A percentile compares a stretch with the other conserved stretches of the same genome.
Conservation (phyloP, 768 basidiomycete species). For the Imleria badia region DNA sequence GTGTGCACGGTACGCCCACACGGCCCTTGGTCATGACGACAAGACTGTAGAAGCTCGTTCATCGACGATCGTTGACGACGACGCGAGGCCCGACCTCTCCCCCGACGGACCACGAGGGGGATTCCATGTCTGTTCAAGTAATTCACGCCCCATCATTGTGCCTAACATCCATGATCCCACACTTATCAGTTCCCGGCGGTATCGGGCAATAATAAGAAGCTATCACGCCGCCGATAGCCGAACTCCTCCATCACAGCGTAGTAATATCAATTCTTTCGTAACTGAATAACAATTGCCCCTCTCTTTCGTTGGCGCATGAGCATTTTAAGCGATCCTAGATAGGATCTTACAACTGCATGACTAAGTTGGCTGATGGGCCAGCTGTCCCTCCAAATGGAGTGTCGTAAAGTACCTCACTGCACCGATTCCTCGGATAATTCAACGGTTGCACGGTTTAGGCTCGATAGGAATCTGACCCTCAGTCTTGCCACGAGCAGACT, state of each 20-base stretch:
- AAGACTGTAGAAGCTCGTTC: neutral
- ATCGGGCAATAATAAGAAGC: neutral
- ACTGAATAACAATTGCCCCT: neutral
- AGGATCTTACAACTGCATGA: neutral
- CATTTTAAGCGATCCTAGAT: neutral
- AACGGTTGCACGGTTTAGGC: constrained; percentile 8
- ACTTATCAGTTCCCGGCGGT: constrained; percentile 6
- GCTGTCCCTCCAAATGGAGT: neutral
- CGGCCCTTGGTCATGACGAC: constrained; percentile 3
- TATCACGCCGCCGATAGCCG: constrained; percentile 6
- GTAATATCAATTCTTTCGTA: neutral
- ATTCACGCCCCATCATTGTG: constrained; percentile 14
- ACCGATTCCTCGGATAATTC: neutral
- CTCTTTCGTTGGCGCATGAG: neutral
- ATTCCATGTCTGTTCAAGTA: neutral
- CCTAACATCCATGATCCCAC: constrained; percentile 13
- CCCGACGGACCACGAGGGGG: neutral
- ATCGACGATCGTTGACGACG: neutral
- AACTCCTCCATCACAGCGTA: neutral
- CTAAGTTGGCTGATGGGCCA: neutral
- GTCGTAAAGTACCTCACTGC: neutral
- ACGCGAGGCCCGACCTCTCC: constrained; percentile 9
- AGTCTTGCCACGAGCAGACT: neutral
- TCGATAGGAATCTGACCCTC: neutral
- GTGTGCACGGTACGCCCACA: neutral